Percentiles rank a stretch among this genome's conserved stretches.
Conservation (phyloP, 306 rosid species). For the Dryas drummondii region DNA sequence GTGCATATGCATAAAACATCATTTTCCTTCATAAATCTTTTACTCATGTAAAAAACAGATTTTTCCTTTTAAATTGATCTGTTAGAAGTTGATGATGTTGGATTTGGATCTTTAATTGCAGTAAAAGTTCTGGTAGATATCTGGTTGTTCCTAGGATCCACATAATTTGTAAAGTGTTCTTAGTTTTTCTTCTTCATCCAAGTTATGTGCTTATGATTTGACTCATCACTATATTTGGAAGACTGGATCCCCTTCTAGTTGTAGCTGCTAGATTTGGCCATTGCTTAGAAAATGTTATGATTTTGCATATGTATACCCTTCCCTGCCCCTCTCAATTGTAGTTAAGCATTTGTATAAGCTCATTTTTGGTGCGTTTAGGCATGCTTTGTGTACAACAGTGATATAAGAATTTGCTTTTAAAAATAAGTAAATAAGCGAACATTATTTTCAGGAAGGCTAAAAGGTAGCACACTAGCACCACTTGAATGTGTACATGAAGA, state of each 20-base stretch:
- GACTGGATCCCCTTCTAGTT: neutral
- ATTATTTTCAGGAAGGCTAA: too few relatives aligned
- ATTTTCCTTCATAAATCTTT: slow-evolving; percentile 20
- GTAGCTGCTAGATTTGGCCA: neutral
- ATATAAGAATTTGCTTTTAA: too few relatives aligned
- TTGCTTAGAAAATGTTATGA: neutral
- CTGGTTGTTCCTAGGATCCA: neutral
- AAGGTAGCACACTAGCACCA: too few relatives aligned
- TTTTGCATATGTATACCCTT: neutral
- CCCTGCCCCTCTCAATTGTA: neutral
- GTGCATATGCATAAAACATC: slow-evolving; percentile 39
- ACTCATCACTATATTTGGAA: neutral
- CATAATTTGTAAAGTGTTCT: too few relatives aligned
- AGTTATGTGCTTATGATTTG: neutral
- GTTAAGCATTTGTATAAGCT: neutral
- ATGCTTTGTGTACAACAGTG: too few relatives aligned
- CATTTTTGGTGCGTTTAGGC: too few relatives aligned
- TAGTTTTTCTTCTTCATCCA: neutral
- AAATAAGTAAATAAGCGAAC: too few relatives aligned
- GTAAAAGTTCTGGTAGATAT: neutral
- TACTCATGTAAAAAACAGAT: slow-evolving; percentile 12
- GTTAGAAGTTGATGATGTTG: neutral
- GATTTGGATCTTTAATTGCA: neutral
- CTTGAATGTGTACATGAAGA: neutral
- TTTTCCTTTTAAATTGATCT: slow-evolving; percentile 1